phyloP scores from a whole-genome alignment of 176 grass and related monocot species.

The Aegilops speltoides region DNA sequence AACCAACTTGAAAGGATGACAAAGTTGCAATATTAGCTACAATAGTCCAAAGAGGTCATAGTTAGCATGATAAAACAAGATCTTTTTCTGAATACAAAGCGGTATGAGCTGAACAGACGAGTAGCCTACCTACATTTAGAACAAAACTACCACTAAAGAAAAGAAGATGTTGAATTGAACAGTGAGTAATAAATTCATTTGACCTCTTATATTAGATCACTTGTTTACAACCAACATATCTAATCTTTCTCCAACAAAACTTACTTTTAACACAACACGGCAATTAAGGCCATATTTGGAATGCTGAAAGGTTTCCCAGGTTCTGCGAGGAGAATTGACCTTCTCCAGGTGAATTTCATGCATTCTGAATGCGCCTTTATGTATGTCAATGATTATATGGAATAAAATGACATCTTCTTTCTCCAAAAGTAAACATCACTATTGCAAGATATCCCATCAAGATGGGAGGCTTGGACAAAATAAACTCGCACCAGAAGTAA shows the following conservation, averaged over 20 bases:
- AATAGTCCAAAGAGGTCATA: background rate
- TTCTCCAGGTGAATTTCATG: background rate
- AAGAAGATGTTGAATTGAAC: background rate
- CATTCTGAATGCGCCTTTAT: background rate
- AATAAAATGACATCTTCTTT: background rate
- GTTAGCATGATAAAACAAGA: background rate
- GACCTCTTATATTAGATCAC: background rate
- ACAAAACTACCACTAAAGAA: background rate
- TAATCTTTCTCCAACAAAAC: conserved; percentile 10
- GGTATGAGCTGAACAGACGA: background rate
- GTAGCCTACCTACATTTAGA: background rate
- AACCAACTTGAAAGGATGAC: background rate
- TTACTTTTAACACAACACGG: background rate
- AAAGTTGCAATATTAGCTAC: background rate
- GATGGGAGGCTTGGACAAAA: background rate
- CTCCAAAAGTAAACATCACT: background rate
- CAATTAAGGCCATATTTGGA: background rate
- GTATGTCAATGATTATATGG: background rate
- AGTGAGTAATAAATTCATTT: background rate
- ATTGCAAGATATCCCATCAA: conserved; percentile 9
- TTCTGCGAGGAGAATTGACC: background rate
- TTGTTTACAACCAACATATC: background rate
- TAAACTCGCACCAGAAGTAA: background rate
- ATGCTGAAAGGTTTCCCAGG: background rate
- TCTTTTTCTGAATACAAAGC: background rate